Evolutionary conservation across 1,284 basidiomycete genomes (phyloP).

Genomic region (Xerocomus nothofagi): DNA sequence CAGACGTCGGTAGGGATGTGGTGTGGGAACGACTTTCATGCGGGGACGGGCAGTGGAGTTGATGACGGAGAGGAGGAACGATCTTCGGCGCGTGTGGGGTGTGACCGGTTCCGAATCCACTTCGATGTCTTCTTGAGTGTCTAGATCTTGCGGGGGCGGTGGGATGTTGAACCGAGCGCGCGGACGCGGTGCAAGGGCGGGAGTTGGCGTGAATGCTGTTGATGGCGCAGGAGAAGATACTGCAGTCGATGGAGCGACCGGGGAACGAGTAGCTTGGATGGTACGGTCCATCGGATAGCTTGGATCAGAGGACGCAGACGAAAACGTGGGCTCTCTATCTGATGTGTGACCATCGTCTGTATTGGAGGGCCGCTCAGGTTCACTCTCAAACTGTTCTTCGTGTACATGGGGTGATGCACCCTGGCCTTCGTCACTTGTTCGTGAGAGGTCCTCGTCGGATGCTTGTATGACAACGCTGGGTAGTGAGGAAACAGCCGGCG

Average conservation of each 20-base stretch:
- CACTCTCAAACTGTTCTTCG: conserved; percentile 23
- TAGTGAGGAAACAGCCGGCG: conserved; percentile 40
- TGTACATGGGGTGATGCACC: not conserved
- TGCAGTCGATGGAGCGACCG: conserved; percentile 28
- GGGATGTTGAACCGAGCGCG: conserved; percentile 60
- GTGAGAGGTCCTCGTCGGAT: conserved; percentile 16
- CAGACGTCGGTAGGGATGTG: conserved; percentile 52
- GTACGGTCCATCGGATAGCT: conserved; percentile 30
- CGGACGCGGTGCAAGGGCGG: conserved; percentile 56
- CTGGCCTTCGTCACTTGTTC: conserved; percentile 16
- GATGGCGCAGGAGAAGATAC: conserved; percentile 50
- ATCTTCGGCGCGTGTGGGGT: conserved; percentile 65
- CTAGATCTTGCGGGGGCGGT: conserved; percentile 37
- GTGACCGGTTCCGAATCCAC: conserved; percentile 47
- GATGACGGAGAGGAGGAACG: conserved; percentile 76
- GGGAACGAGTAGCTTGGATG: conserved; percentile 25
- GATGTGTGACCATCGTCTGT: conserved; percentile 23
- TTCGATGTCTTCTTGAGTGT: conserved; percentile 29
- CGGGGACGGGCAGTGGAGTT: conserved; percentile 75
- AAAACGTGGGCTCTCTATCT: conserved; percentile 65
- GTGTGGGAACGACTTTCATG: conserved; percentile 56
- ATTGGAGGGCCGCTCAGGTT: conserved; percentile 23
- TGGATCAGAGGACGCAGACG: conserved; percentile 49
- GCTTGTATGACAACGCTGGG: conserved; percentile 30
- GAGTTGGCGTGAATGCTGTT: conserved; percentile 61